phyloP scores from a whole-genome alignment of 768 basidiomycete genomes.

The Lentinus brumalis region DNA sequence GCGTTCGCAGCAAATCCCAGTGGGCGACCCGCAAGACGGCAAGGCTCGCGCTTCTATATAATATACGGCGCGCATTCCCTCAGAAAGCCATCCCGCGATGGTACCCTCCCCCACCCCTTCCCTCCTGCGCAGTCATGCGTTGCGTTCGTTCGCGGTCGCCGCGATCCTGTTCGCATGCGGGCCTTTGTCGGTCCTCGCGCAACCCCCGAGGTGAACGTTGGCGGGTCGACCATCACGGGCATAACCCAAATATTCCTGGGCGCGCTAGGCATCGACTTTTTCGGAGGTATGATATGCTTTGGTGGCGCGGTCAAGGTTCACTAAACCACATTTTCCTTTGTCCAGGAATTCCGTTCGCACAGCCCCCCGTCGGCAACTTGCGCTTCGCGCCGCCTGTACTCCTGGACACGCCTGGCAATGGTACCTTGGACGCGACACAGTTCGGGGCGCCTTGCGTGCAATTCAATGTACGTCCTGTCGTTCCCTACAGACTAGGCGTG shows the following conservation, averaged over 20 bases:
- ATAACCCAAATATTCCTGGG: constrained; percentile 6
- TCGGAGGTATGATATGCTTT: constrained; percentile 26
- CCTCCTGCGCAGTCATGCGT: too few species aligned
- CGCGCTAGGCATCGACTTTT: constrained; percentile 32
- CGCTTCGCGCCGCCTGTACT: constrained; percentile 32
- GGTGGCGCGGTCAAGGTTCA: too few species aligned
- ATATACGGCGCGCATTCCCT: too few species aligned
- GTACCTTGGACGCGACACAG: constrained; percentile 18
- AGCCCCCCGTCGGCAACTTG: constrained; percentile 32
- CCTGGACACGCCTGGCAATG: constrained; percentile 10
- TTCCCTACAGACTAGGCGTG: not conserved
- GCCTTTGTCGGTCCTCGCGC: not conserved
- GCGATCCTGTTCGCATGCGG: too few species aligned
- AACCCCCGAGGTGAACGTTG: constrained; percentile 21
- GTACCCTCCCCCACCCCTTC: too few species aligned
- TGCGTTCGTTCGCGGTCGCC: too few species aligned
- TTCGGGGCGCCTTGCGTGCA: constrained; percentile 31
- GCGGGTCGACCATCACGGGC: constrained; percentile 29
- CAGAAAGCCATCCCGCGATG: too few species aligned
- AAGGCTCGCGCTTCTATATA: too few species aligned
- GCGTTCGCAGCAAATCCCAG: too few species aligned
- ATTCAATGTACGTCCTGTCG: constrained; percentile 30
- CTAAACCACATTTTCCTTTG: not conserved
- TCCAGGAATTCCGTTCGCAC: constrained; percentile 38
- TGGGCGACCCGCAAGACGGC: too few species aligned